Conservation (phyloP, 495 filamentous ascomycete species). For the Aspergillus homomorphus region DNA sequence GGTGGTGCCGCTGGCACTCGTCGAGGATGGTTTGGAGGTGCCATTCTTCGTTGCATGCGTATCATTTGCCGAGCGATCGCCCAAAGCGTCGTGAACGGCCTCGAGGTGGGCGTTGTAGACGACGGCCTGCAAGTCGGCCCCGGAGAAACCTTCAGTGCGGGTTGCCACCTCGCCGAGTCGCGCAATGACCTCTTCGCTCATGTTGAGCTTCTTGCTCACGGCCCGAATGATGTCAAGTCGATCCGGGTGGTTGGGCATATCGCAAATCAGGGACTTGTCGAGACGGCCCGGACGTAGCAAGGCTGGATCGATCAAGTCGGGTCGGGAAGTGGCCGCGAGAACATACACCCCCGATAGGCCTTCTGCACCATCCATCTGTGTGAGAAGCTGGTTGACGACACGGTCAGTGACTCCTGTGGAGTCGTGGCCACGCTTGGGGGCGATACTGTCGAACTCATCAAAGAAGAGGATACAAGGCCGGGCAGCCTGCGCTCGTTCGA, state of each 20-base stretch:
- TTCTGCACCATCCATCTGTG: constrained; percentile 98
- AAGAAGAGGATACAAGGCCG: constrained; percentile 94
- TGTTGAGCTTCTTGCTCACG: constrained; percentile 71
- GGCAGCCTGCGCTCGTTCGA: constrained; percentile 86
- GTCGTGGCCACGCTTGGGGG: constrained; percentile 94
- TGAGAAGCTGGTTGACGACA: constrained; percentile 97
- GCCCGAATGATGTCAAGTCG: constrained; percentile 83
- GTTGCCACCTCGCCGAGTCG: constrained; percentile 64
- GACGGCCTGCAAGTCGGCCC: constrained; percentile 91
- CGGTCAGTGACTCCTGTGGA: constrained; percentile 95
- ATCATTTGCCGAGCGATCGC: constrained; percentile 51
- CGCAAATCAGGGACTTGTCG: constrained; percentile 87
- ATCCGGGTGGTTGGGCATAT: constrained; percentile 75
- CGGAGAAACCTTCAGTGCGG: constrained; percentile 86
- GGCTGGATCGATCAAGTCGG: constrained; percentile 93
- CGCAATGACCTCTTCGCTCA: constrained; percentile 55
- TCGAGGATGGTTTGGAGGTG: constrained; percentile 21
- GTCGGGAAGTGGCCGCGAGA: constrained; percentile 84
- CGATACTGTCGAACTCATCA: constrained; percentile 96
- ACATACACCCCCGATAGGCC: constrained; percentile 93
- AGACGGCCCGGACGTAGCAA: constrained; percentile 83
- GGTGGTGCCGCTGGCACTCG: constrained; percentile 26
- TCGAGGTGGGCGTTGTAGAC: constrained; percentile 96
- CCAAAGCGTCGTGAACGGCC: constrained; percentile 89
- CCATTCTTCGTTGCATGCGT: constrained; percentile 37